Evolutionary conservation across 2,329 filamentous ascomycete genomes (phyloP).

Genomic region (Fusarium continuum): DNA sequence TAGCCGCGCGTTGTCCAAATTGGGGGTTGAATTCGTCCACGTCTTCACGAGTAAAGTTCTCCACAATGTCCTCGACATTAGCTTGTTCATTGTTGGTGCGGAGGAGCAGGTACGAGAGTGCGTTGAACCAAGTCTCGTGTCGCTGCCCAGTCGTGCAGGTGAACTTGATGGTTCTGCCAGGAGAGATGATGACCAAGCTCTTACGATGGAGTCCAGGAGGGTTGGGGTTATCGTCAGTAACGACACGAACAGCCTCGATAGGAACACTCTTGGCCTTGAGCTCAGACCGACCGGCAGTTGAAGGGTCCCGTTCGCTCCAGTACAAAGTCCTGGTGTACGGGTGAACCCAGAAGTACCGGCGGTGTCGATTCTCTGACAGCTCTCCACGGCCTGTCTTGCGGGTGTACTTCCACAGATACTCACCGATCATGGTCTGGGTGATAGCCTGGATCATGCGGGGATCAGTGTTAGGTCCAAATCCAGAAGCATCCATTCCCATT

Average conservation of each 20-base stretch:
- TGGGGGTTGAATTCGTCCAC: conserved; percentile 85
- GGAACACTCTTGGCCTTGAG: conserved; percentile 86
- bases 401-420: conserved; percentile 99
- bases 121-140: conserved; percentile 99
- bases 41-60: conserved; percentile 68
- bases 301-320: conserved; percentile 93
- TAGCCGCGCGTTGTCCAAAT: conserved; percentile 49
- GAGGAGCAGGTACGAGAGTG: conserved; percentile 89
- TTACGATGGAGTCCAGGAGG: conserved; percentile 94
- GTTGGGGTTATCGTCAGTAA: conserved; percentile 93
- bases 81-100: conserved; percentile 73
- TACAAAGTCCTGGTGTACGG: conserved; percentile 96
- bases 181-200: conserved; percentile 89
- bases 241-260: conserved; percentile 91
- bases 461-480: conserved; percentile 79
- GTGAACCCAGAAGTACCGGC: conserved; percentile 98
- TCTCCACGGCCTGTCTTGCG: conserved; percentile 90
- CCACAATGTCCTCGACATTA: conserved; percentile 67
- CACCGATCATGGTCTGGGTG: conserved; percentile 99
- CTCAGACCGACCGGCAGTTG: conserved; percentile 78
- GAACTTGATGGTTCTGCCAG: conserved; percentile 89
- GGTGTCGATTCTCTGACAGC: conserved; percentile 88
- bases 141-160: conserved; percentile 93
- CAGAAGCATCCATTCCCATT: conserved; percentile 61
- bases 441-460: conserved; percentile 99